Base-by-base conservation (phyloP, 495 filamentous ascomycete species). In the Oidiodendron maius region DNA sequence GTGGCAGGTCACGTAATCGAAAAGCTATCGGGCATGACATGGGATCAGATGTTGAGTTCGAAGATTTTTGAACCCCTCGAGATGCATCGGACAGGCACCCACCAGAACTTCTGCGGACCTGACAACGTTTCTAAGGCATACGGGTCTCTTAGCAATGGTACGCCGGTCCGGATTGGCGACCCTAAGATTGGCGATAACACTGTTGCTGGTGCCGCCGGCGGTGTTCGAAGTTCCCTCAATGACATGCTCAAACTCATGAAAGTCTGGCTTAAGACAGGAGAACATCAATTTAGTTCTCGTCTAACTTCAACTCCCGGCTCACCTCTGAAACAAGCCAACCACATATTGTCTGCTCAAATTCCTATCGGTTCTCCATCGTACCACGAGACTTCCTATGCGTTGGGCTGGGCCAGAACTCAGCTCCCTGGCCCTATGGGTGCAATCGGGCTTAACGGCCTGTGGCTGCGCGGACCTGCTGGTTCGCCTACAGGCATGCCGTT, bases 1-100 rank as follows among this genome's bases (percentile, higher is more conserved):
- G 23, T 64, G 20, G 55, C 55, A 0, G 61, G 54, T 26, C 20
- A 43, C 3, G 44, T 64, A 6, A 52, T 62, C 16, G 57, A 62
- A 35, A 51, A 50, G 18, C 11, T 56, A 10, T 47, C 55, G 4
- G 50, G 50, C 4, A 23, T 28, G 17, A 20, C 48, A 3, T 59
- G 44, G 30, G 22, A 34, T 12, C 23, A 58, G 3, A 42, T 50
- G 12, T 17, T 62, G 3, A 21, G 18, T 11, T 30, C 48, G 0
- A 25, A 37, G 10, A 40, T 66, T 28, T 36, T 40, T 38, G 26
- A 48, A 3, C 60, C 25, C 10, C 36, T 55, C 11, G 38, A 47
- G 0, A 23, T 53, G 34, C 13, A 17, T 4, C 40, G 42, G 3
- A 51, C 20, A n/a, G 16, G 11, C 2, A 44, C 40, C 6, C 11